Evolutionary conservation across 1,284 basidiomycete species (phyloP), one percentile per base, ranked within the genome.

Genomic region (Clitocybe nebularis): DNA sequence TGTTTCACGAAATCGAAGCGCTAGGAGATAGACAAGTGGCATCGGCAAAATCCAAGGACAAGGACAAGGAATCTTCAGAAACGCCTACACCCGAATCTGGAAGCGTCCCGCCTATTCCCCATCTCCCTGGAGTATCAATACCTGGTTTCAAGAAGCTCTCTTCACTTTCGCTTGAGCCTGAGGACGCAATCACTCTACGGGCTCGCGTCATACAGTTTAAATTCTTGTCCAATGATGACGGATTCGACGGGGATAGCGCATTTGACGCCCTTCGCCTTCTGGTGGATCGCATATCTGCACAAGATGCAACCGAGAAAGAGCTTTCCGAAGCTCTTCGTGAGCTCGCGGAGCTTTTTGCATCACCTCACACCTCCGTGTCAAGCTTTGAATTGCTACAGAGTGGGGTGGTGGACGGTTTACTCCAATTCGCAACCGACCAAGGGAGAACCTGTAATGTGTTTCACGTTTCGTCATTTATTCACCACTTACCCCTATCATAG

Each of bases 351-450:
- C 72, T 93, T 33, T 95, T 99, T 60, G 71, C 83, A 1, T 83
- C 83, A n/a, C 74, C 77, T 22, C 75, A 81, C 53, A 78, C 75
- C 3, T 87, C 92, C 7, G 81, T 98, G 8, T 97, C 94, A 0
- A 96, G 93, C 63, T 99, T 98, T 53, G 96, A 99, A 68, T 67
- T 99, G 29, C 69, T 97, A 42, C 89, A 96, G 57, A 95, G 92
- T 56, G 95, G 94, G 2, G 76, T 97, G 1, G 86, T 98, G 1
- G 93, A 96, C 51, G 84, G 84, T 2, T 62, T 99, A 30, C 75
- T 98, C 41, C 77, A 79, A 35, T 93, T 93, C 64, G 81, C 91
- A 3, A 89, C 87, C 2, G 81, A 84, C 47, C 68, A 76, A 33
- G 75, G 77, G 5, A 71, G 75, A 33, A 65, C 66, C 34, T 70